phyloP scores from a whole-genome alignment of 2,329 filamentous ascomycete genomes.

The Aspergillus tamarii region DNA sequence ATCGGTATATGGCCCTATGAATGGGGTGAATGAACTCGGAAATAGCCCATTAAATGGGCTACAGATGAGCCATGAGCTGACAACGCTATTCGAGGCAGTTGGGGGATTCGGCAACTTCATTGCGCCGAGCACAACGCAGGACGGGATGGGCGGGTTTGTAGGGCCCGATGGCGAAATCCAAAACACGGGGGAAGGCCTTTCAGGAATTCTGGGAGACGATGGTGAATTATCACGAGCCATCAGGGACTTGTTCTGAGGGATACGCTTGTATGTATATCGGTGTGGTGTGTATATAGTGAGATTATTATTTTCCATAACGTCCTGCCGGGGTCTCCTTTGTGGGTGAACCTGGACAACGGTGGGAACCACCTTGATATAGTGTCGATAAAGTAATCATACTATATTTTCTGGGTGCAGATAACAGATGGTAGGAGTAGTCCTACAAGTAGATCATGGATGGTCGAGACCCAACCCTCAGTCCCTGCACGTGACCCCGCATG shows the following conservation, averaged over 20 bases:
- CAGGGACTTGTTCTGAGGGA: constrained; percentile 59
- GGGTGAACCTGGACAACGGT: not conserved
- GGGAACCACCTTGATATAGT: not conserved
- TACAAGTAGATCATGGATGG: not conserved
- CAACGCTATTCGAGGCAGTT: constrained; percentile 65
- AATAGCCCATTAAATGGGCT: constrained; percentile 62
- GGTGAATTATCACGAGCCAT: constrained; percentile 64
- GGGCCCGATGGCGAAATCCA: constrained; percentile 41
- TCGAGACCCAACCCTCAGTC: not conserved
- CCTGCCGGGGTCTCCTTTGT: not conserved
- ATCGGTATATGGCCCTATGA: constrained; percentile 50
- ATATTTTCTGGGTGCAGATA: not conserved
- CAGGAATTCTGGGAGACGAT: constrained; percentile 56
- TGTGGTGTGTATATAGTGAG: not conserved
- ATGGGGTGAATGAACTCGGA: constrained; percentile 46
- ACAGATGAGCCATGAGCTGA: constrained; percentile 64
- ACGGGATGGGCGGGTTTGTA: constrained; percentile 44
- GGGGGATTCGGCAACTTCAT: constrained; percentile 55
- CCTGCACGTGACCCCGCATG: constrained; percentile 13
- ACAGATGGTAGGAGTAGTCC: not conserved
- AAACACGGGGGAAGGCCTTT: constrained; percentile 48
- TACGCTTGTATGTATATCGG: not conserved
- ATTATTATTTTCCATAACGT: not conserved
- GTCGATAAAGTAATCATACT: not conserved
- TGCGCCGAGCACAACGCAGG: constrained; percentile 33